Evolutionary conservation across 1,139 yeast genomes (phyloP).

Genomic region (Scheffersomyces quercinus): DNA sequence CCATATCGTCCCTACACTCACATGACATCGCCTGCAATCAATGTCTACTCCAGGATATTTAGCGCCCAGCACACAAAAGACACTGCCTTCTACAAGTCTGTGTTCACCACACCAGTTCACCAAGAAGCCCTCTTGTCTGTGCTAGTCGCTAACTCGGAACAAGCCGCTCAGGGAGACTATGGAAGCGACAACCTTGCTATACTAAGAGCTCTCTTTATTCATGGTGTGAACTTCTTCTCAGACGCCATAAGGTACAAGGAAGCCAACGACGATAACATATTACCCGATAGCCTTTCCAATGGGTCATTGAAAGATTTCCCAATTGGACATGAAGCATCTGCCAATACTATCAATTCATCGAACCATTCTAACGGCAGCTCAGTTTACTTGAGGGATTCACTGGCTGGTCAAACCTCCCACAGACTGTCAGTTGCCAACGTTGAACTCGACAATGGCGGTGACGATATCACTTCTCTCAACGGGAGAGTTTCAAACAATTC

Average conservation of each 20-base stretch:
- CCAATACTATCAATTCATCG: not conserved
- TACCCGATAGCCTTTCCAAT: not conserved
- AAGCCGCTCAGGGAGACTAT: slow-evolving; percentile 7
- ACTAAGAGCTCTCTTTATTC: slow-evolving; percentile 19
- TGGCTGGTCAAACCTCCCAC: not conserved
- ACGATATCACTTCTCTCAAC: slow-evolving; percentile 23
- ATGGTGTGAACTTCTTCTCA: slow-evolving; percentile 22
- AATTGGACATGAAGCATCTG: not conserved
- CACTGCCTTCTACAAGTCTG: slow-evolving; percentile 20
- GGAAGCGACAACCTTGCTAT: slow-evolving; percentile 9
- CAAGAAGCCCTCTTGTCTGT: slow-evolving; percentile 24
- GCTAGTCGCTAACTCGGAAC: slow-evolving; percentile 24
- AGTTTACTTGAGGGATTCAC: not conserved
- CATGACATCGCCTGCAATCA: slow-evolving; percentile 12
- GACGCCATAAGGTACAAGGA: slow-evolving; percentile 15
- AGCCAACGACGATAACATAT: not conserved
- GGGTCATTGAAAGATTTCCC: no score
- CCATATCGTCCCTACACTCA: no score
- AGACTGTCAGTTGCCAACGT: not conserved
- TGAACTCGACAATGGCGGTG: slow-evolving; percentile 21
- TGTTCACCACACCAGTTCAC: slow-evolving; percentile 30
- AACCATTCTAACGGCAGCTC: not conserved
- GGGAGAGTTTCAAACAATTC: slow-evolving; percentile 11
- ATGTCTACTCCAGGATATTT: slow-evolving; percentile 28
- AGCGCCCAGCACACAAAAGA: slow-evolving; percentile 19